Percentiles rank a stretch among this genome's conserved stretches.
Conservation (phyloP, 164 flowering plant species). For the Chloranthus sessilifolius region DNA sequence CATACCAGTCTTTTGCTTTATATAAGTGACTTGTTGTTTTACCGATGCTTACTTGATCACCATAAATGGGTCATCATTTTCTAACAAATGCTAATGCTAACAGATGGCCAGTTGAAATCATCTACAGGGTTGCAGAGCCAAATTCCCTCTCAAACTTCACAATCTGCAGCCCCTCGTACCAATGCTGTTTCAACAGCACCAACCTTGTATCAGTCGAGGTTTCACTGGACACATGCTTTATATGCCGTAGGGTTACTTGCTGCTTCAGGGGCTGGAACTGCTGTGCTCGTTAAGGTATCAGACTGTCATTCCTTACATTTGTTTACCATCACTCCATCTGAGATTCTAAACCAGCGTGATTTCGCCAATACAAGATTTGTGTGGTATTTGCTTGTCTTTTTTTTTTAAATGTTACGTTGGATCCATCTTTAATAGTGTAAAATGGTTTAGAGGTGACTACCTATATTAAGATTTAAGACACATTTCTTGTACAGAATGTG, state of each 20-base stretch:
- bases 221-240: constrained; percentile 83
- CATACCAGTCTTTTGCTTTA: too few species aligned
- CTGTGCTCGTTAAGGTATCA: constrained; percentile 70
- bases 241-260: constrained; percentile 76
- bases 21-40: too few species aligned
- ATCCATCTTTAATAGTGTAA: too few species aligned
- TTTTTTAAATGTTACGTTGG: too few species aligned
- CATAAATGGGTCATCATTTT: too few species aligned
- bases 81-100: constrained; percentile 6
- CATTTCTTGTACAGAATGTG: constrained; percentile 44
- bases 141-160: constrained; percentile 40
- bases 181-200: constrained; percentile 35
- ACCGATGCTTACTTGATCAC: too few species aligned
- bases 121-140: constrained; percentile 43
- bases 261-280: constrained; percentile 90
- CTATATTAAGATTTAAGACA: too few species aligned
- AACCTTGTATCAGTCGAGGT: constrained; percentile 23
- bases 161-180: constrained; percentile 49
- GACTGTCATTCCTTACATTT: background rate
- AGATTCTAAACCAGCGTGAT: too few species aligned
- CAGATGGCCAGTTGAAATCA: constrained; percentile 51
- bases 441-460: too few species aligned
- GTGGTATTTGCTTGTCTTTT: too few species aligned
- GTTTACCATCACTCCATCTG: background rate
- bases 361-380: too few species aligned